Base-by-base conservation (phyloP, 73 alveolate species). In the Symbiodinium pilosum region DNA sequence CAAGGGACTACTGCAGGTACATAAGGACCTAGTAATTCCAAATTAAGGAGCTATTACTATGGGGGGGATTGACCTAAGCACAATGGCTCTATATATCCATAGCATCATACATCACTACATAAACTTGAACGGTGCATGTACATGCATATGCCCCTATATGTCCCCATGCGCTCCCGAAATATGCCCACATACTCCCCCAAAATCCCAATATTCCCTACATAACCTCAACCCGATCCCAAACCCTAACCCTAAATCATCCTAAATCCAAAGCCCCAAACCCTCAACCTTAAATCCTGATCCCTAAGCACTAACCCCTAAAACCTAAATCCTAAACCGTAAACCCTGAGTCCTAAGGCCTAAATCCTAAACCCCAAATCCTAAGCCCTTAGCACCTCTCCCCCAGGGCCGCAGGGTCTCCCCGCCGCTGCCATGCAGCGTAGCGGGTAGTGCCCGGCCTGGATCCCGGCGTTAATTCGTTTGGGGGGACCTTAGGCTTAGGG, bases 371-470 rank as follows among this genome's bases (percentile, higher is more conserved):
- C 64, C 64, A 11, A 30, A 54, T 54, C 71, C 71, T n/a, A 54
- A 54, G 1, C 2, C 71, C 73, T n/a, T 2, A 3, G 41, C 18
- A 81, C 97, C 97, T 91, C 88, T 91, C 97, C 28, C 97, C 97
- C 7, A 83, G 89, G 21, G 97, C 97, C 26, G 97, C 81, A 7
- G 41, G n/a, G 52, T 43, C 83, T 28, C 89, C 38, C n/a, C 97
- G 95, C 95, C 95, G 85, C 43, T 87, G 89, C 97, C 97, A 91
- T 40, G 97, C 97, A 4, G 97, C 88, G 26, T 91, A 91, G 52
- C 97, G 97, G 41, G 77, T 86, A 2, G 89, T 68, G 81, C 97
- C 97, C 30, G 97, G 97, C 87, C 89, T 91, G 18, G 34, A 26
- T 54, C 26, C 6, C 12, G n/a, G n/a, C 20, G 73, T 26, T 8